These are phyloP conservation scores for Ceratobasidium sp. DNA, from an alignment of 1,284 basidiomycete genomes.

Conservation along the genomic window DNA sequence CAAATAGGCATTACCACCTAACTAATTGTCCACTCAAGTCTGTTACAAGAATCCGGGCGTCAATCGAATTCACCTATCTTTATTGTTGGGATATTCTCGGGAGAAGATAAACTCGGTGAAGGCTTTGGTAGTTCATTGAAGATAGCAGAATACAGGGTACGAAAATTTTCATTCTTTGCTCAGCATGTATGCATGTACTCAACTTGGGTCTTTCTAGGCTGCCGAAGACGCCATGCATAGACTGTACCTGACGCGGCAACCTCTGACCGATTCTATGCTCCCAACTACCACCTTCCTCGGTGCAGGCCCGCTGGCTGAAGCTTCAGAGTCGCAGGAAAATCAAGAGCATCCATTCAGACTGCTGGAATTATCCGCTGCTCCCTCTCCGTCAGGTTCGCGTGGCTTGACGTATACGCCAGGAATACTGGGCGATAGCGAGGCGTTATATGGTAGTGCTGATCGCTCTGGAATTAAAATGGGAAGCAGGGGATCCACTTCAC, in stretches of 20 bases:
- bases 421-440: slow-evolving; percentile 64
- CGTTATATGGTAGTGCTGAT: slow-evolving; percentile 57
- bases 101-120: slow-evolving; percentile 87
- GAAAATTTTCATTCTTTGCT: slow-evolving; percentile 46
- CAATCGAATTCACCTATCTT: slow-evolving; percentile 88
- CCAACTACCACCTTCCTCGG: slow-evolving; percentile 69
- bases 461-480: slow-evolving; percentile 1
- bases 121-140: slow-evolving; percentile 89
- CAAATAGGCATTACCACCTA: slow-evolving; percentile 1
- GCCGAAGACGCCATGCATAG: slow-evolving; percentile 83
- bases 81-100: slow-evolving; percentile 92
- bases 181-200: slow-evolving; percentile 1
- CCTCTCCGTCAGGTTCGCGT: slow-evolving; percentile 50
- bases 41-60: slow-evolving; percentile 91
- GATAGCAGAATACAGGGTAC: slow-evolving; percentile 94
- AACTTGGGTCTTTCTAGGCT: slow-evolving; percentile 58
- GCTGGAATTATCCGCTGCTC: slow-evolving; percentile 55
- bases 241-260: slow-evolving; percentile 77
- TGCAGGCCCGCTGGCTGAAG: slow-evolving; percentile 45
- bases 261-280: slow-evolving; percentile 66
- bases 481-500: slow-evolving; percentile 1
- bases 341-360: slow-evolving; percentile 20
- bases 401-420: slow-evolving; percentile 58
- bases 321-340: slow-evolving; percentile 40
- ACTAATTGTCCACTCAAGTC: slow-evolving; percentile 50